Percentiles rank a stretch among this genome's conserved stretches.
These are phyloP conservation scores for Clausena lansium DNA, from an alignment of 345 rosid genomes.

Conservation along the genomic window DNA sequence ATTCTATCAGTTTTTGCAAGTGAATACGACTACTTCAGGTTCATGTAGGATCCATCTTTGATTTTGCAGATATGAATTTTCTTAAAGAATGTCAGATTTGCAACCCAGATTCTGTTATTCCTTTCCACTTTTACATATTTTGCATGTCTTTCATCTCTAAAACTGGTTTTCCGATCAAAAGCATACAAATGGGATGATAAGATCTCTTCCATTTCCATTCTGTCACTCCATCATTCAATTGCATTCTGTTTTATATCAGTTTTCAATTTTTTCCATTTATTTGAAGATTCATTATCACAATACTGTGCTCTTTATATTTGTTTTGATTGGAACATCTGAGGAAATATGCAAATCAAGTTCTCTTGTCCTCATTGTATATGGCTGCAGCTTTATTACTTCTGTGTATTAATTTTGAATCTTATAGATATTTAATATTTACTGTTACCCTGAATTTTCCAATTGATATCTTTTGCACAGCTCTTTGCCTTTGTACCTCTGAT, in stretches of 20 bases:
- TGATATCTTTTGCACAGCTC: slow-evolving; percentile 45
- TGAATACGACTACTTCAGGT: background rate
- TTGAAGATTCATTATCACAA: background rate
- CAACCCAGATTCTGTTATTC: background rate
- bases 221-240: background rate
- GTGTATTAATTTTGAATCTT: background rate
- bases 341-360: background rate
- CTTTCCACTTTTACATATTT: slow-evolving; percentile 3
- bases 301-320: background rate
- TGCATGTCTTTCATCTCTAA: background rate
- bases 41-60: background rate
- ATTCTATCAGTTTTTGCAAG: background rate
- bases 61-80: background rate
- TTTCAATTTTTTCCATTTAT: background rate
- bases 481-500: slow-evolving; percentile 91
- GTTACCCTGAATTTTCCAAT: background rate
- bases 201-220: background rate
- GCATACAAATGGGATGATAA: background rate
- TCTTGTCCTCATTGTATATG: background rate
- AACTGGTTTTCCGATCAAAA: background rate
- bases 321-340: background rate
- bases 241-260: background rate
- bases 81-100: background rate
- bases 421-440: background rate
- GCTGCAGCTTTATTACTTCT: background rate